Percentiles rank a stretch among this genome's conserved stretches.
phyloP scores from a whole-genome alignment of 2,329 filamentous ascomycete species.

The Penicillium expansum region DNA sequence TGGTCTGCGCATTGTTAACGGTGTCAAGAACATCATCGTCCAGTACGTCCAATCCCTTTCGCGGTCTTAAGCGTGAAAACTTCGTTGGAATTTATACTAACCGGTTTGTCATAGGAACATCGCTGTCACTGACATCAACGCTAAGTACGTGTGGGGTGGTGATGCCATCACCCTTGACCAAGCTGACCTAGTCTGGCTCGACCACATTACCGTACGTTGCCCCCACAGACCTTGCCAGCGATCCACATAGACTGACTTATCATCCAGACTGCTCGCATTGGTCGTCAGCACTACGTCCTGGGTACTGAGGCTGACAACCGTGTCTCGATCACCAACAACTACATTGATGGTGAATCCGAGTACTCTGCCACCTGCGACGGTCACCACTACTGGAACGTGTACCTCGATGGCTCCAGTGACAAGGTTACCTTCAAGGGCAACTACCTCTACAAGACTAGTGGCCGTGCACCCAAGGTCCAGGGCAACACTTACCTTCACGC shows the following conservation, averaged over 20 bases:
- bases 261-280: constrained; percentile 9
- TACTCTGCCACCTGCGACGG: constrained; percentile 12
- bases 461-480: constrained; percentile 8
- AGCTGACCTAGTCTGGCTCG: constrained; percentile 8
- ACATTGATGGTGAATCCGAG: constrained; percentile 8
- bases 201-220: constrained; percentile 7
- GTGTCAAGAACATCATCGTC: constrained; percentile 9
- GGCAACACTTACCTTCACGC: constrained; percentile 8
- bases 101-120: constrained; percentile 1
- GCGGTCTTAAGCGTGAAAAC: not conserved
- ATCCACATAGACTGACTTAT: not conserved
- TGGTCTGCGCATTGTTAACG: constrained; percentile 7
- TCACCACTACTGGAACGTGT: constrained; percentile 11
- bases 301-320: constrained; percentile 9
- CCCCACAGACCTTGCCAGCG: not conserved
- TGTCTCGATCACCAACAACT: constrained; percentile 11
- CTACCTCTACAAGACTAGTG: constrained; percentile 11
- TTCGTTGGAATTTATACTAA: not conserved
- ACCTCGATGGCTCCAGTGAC: constrained; percentile 8
- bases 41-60: not conserved
- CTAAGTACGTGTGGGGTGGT: constrained; percentile 12
- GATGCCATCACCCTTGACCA: constrained; percentile 10
- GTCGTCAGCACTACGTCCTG: constrained; percentile 10
- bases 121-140: constrained; percentile 9
- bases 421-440: constrained; percentile 12